Base-by-base conservation (phyloP, 2,329 filamentous ascomycete species). In the Ascochyta lentis region DNA sequence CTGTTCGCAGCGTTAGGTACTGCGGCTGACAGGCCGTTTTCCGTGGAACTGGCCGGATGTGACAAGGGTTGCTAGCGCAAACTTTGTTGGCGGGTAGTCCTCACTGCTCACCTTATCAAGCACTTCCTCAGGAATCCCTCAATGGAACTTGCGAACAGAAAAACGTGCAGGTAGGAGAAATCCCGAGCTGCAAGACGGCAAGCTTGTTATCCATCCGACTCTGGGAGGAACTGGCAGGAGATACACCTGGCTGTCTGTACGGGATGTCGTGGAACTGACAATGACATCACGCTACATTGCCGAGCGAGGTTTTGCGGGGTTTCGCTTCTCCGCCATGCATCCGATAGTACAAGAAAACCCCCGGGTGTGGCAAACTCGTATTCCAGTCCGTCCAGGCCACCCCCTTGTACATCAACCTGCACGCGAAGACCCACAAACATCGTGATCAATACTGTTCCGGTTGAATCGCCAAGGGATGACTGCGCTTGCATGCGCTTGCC, bases 231-330 rank as follows among this genome's bases (percentile, higher is more conserved):
- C 8, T 10, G 12, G 29, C 29, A 12, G 10, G 13, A 13, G 10
- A 13, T 31, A 10, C 2, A 12, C 29, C 10, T 35, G 33, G 39
- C 10, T 27, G 23, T 26, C 19, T 26, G 22, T 13, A 22, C 16
- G 37, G 37, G 15, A 7, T 22, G 16, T 22, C 7, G 35, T 22
- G 10, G 2, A 39, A 13, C 2, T 23, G 15, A 13, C 13, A 19
- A 58, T 64, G 63, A 67, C 63, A 56, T 67, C 64, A 65, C 39
- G 44, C 51, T 54, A 45, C 45, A 45, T 29, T 34, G 26, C 22
- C 27, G 27, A 47, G 37, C 31, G 41, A 54, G 35, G 16, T 50
- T 40, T 47, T 54, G 50, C 50, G 54, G 54, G 54, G 54, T 35
- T 45, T 40, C 49, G 44, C 48, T 29, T 37, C 54, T 48, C 47